Evolutionary conservation across 352 stramenopile species (phyloP), one percentile per base, ranked within the genome.

Genomic region (Phytophthora colocasiae): DNA sequence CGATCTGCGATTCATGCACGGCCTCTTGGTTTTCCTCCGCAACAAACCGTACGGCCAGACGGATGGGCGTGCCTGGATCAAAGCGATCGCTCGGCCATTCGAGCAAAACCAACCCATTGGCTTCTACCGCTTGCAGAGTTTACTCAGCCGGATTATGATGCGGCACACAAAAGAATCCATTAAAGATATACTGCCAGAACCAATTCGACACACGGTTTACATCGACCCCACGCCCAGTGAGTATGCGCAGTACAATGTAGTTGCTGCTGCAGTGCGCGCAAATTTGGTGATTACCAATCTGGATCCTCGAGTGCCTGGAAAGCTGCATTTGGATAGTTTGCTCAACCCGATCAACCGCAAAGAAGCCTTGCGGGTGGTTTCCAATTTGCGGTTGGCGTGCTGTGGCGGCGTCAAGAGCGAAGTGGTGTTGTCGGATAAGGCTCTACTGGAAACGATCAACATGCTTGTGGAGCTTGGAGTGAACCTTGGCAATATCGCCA

Each of bases 111-210:
- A 81, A 4, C 46, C 54, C 6, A 66, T 78, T 15, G 81, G 71
- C 4, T 91, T 83, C 27, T 65, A 87, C 10, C 85, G 90, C 12
- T 52, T 98, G 5, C 77, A 85, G 45, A 79, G 85, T 27, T 54
- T 98, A 11, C 62, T 98, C 5, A 88, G 82, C 34, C 77, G 87
- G 12, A 83, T 98, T 14, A 98, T 98, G 95, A 78, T 98, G 26
- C 83, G 96, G 2, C 95, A 99, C 67, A 97, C 91, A 11, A 98
- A 98, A 54, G 60, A 74, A 6, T 95, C 96, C 17, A 84, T 98
- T 11, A 58, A 38, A 5, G 63, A 67, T 9, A 78, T 85, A 29
- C 70, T 89, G 8, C 75, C 78, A 0, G 63, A 80, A 6, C 77
- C 75, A 8, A 77, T 81, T 39, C 76, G 66, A 19, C 59, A 63